Conservation (phyloP, 768 basidiomycete species). For the Psilocybe sp. region DNA sequence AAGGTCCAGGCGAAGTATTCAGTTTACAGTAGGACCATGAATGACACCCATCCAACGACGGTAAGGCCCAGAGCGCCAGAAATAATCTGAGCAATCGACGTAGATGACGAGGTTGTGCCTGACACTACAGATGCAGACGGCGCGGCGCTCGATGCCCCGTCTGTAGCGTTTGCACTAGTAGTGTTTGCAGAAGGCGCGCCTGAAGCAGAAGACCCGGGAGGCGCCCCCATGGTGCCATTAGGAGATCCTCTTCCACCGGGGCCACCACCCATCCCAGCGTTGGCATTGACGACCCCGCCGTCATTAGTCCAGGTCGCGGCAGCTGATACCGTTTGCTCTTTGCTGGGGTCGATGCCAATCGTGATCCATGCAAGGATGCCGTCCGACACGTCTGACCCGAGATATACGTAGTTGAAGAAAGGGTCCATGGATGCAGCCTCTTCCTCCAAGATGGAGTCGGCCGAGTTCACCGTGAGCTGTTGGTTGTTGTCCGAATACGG, state of each 20-base stretch:
- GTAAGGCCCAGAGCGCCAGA: background rate
- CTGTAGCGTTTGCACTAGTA: background rate
- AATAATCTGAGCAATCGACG: background rate
- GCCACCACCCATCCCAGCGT: background rate
- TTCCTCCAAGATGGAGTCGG: slow-evolving; percentile 5
- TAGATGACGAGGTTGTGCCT: background rate
- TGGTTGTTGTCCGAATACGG: slow-evolving; percentile 8
- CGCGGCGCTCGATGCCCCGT: too few relatives aligned
- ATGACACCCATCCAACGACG: background rate
- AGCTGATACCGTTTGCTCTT: background rate
- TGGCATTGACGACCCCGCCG: slow-evolving; percentile 4
- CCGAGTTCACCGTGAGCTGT: background rate
- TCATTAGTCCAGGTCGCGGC: slow-evolving; percentile 4
- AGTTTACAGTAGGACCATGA: too few relatives aligned
- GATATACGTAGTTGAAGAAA: slow-evolving; percentile 7
- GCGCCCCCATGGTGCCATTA: background rate
- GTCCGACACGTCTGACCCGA: slow-evolving; percentile 1
- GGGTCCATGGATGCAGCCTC: slow-evolving; percentile 7
- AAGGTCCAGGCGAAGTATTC: too few relatives aligned
- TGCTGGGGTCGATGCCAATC: slow-evolving; percentile 5
- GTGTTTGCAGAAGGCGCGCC: background rate
- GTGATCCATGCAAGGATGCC: slow-evolving; percentile 8
- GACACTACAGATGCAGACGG: too few relatives aligned
- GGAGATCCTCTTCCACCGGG: background rate
- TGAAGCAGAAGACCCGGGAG: background rate